Conservation (phyloP, 2,329 filamentous ascomycete genomes). For the Epichloe brachyelytri region DNA sequence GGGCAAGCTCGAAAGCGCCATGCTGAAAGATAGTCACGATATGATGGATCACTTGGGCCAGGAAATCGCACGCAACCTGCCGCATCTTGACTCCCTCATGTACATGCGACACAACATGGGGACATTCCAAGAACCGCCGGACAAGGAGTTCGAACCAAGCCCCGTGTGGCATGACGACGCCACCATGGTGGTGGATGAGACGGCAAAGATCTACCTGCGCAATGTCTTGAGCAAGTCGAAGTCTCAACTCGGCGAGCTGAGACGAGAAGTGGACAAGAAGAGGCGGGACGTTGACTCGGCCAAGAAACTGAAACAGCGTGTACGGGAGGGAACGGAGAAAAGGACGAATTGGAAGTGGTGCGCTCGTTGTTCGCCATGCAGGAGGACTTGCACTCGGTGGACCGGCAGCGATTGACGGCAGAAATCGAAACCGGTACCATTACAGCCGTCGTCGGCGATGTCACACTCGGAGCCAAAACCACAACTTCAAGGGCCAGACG, state of each 20-base stretch:
- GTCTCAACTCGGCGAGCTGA: conserved; percentile 63
- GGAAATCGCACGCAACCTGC: conserved; percentile 80
- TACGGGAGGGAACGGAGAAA: conserved; percentile 78
- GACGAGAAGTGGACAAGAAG: conserved; percentile 76
- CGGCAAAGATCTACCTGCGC: conserved; percentile 77
- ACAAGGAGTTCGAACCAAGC: conserved; percentile 84
- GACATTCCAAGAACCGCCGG: conserved; percentile 67
- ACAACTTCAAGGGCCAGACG: conserved; percentile 97
- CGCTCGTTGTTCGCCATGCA: conserved; percentile 72
- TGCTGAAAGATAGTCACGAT: conserved; percentile 59
- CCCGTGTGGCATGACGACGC: conserved; percentile 96
- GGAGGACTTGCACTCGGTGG: conserved; percentile 72
- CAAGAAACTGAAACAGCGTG: conserved; percentile 58
- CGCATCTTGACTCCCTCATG: conserved; percentile 91
- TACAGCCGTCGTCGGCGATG: conserved; percentile 78
- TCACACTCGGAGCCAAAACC: conserved; percentile 88
- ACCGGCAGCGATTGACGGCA: conserved; percentile 71
- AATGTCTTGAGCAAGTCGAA: conserved; percentile 91
- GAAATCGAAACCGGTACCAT: conserved; percentile 92
- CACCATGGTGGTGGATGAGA: conserved; percentile 72
- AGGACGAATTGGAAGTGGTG: conserved; percentile 78
- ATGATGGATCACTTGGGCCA: conserved; percentile 59
- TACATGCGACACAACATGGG: conserved; percentile 86
- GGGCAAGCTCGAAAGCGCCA: conserved; percentile 65
- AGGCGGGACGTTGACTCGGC: conserved; percentile 69